phyloP scores from a whole-genome alignment of 2,329 filamentous ascomycete genomes.

The Diaporthe humulicola region DNA sequence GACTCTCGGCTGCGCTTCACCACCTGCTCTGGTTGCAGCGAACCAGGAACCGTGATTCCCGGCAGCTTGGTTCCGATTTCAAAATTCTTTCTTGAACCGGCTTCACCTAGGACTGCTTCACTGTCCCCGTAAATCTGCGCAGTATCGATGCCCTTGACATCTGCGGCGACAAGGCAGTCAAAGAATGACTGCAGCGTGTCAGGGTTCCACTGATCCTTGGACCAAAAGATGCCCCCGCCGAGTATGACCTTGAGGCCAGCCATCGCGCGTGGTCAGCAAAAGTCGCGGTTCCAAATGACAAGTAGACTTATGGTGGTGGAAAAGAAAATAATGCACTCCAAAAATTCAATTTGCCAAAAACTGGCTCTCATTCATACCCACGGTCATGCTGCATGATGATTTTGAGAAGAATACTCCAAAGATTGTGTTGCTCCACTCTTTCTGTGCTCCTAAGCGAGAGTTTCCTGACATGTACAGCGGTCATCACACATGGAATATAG shows the following conservation, averaged over 20 bases:
- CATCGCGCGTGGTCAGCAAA: background rate
- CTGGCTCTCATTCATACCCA: no score
- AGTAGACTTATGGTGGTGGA: background rate
- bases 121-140: background rate
- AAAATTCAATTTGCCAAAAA: background rate
- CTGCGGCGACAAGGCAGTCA: background rate
- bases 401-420: background rate
- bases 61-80: constrained; percentile 18
- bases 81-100: background rate
- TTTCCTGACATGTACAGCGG: constrained; percentile 7
- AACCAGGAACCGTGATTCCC: background rate
- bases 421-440: background rate
- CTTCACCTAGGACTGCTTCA: constrained; percentile 2
- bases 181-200: background rate
- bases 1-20: constrained; percentile 41
- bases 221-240: constrained; percentile 7
- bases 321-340: background rate
- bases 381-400: no score
- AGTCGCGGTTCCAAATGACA: background rate
- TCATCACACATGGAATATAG: background rate
- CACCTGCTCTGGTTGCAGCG: background rate
- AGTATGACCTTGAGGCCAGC: constrained; percentile 11
- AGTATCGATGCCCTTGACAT: background rate
- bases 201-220: constrained; percentile 6
- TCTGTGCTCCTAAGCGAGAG: background rate